Evolutionary conservation across 495 filamentous ascomycete genomes (phyloP).

Genomic region (Pseudomonodictys pantanalensis): DNA sequence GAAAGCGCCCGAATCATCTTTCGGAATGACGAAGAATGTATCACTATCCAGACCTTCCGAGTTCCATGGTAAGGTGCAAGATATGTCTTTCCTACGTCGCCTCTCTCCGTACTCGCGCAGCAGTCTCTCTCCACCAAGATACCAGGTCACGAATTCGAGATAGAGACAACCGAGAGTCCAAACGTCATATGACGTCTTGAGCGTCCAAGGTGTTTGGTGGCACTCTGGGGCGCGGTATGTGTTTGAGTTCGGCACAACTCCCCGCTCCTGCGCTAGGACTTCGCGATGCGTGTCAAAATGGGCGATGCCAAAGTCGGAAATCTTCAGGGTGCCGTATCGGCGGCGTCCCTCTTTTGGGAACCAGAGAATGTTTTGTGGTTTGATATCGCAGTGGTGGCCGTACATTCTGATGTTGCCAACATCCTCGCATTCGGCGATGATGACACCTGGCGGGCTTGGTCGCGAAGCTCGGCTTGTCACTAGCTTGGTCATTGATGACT

Average conservation of each 20-base stretch:
- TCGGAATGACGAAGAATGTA: too few species aligned
- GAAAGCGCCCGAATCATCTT: too few species aligned
- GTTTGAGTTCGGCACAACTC: background rate
- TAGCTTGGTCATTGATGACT: background rate
- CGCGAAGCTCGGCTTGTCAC: too few species aligned
- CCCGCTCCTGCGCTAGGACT: constrained; percentile 10
- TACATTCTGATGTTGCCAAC: background rate
- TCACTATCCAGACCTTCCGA: background rate
- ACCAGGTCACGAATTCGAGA: constrained; percentile 30
- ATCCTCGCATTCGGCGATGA: background rate
- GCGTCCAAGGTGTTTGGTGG: background rate
- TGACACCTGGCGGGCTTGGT: background rate
- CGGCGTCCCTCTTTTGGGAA: background rate
- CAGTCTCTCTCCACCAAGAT: constrained; percentile 2
- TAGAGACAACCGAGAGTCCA: constrained; percentile 28
- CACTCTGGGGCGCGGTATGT: constrained; percentile 24
- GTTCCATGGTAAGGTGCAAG: background rate
- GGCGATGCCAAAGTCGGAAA: constrained; percentile 14
- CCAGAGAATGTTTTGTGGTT: constrained; percentile 5
- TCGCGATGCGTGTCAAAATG: background rate
- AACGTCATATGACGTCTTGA: constrained; percentile 24
- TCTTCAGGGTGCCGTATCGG: background rate
- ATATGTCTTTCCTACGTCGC: background rate
- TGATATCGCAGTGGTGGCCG: background rate
- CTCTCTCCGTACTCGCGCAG: background rate